Evolutionary conservation across 1,139 yeast species (phyloP), one percentile per base, ranked within the genome.

Genomic region (Yamadazyma conglobata): DNA sequence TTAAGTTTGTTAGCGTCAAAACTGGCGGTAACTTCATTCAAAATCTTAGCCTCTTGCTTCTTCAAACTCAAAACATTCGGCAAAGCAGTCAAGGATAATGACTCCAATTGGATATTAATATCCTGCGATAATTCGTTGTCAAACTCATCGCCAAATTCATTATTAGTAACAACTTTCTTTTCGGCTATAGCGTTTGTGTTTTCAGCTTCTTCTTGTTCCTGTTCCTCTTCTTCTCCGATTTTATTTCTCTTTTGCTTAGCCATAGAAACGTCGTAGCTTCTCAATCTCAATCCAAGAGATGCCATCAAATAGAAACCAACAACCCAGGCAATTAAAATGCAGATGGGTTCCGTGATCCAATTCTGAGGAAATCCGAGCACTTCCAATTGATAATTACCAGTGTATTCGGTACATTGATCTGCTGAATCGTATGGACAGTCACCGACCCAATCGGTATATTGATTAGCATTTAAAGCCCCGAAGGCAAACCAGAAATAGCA

Each of bases 401-500:
- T 69, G 27, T 54, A 56, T 37, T 73, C 70, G 0, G 47, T 43
- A 36, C 73, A 59, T 22, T 48, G 52, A 2, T 50, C 25, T 15
- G 14, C 22, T 16, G 35, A 35, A 2, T 50, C 22, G 21, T 60
- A 59, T 6, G 67, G 65, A 52, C 91, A 83, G 31, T 66, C 73
- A 7, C 87, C 87, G 35, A 49, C 40, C 60, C 70, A 80, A 27
- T 65, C 71, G 1, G 80, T 61, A 49, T 74, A 85, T 43, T 84
- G 84, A 47, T 80, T 82, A 0, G 87, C 70, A 12, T 70, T 46
- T 34, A 80, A 52, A 0, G 83, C 80, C 1, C 93, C 93, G 55
- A 81, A 82, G 0, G 78, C 79, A 46, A 82, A 85, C 84, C 91
- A 86, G 35, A 82, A 72, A 47, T 77, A 81, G 0, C 89, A 79